Evolutionary conservation across 1,284 basidiomycete genomes (phyloP).

Genomic region (Ustilago cynodontis): DNA sequence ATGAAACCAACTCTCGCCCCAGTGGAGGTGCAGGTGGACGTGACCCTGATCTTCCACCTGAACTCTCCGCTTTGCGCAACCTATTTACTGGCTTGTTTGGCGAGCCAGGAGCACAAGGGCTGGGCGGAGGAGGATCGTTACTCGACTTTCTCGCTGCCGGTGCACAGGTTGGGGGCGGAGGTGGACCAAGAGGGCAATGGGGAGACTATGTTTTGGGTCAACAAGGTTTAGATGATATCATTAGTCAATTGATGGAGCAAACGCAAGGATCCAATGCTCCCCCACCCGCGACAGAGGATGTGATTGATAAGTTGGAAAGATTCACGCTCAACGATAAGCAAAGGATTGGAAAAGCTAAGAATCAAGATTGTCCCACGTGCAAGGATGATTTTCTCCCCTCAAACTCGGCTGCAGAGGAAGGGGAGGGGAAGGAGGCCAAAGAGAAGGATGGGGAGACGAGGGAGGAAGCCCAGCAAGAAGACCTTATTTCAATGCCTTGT

Average conservation of each 20-base stretch:
- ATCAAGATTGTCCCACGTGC: constrained; percentile 63
- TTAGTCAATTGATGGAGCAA: constrained; percentile 66
- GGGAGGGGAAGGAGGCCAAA: neutral
- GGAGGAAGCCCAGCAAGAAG: constrained; percentile 50
- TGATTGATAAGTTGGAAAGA: constrained; percentile 53
- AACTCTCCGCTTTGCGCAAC: constrained; percentile 52
- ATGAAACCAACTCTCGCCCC: neutral
- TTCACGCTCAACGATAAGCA: constrained; percentile 41
- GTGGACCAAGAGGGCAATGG: constrained; percentile 39
- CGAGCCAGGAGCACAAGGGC: constrained; percentile 26
- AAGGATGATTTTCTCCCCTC: constrained; percentile 58
- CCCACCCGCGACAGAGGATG: constrained; percentile 57
- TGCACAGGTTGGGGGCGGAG: constrained; percentile 26
- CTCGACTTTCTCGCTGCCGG: constrained; percentile 48
- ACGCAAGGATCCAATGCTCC: constrained; percentile 56
- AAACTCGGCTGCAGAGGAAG: neutral
- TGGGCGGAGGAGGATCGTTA: constrained; percentile 30
- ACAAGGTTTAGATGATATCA: constrained; percentile 63
- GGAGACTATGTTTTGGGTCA: constrained; percentile 63
- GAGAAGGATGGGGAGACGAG: constrained; percentile 9
- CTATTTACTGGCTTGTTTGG: constrained; percentile 60
- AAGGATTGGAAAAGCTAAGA: constrained; percentile 47
- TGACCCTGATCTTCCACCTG: constrained; percentile 45
- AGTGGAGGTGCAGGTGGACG: neutral
- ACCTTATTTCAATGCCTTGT: constrained; percentile 60